phyloP scores from a whole-genome alignment of 768 basidiomycete genomes.

The Tricholoma hemisulphureum region DNA sequence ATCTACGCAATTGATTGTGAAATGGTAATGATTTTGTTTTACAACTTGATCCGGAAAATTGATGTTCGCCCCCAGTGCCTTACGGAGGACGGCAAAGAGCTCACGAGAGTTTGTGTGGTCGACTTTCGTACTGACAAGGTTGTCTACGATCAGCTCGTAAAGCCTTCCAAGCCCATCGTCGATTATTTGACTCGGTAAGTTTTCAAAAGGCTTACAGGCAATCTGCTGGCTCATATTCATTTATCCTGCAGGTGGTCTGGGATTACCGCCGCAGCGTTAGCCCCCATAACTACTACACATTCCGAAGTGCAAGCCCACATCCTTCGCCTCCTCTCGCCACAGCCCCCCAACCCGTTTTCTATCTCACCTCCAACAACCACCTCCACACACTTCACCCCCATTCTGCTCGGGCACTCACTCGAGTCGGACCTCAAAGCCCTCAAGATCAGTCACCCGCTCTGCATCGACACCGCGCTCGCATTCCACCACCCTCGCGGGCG shows the following conservation, averaged over 20 bases:
- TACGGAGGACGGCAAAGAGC: constrained; percentile 87
- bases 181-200: constrained; percentile 91
- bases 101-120: constrained; percentile 82
- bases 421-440: constrained; percentile 92
- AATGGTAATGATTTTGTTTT: constrained; percentile 64
- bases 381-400: constrained; percentile 53
- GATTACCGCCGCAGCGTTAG: constrained; percentile 75
- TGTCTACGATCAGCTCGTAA: constrained; percentile 87
- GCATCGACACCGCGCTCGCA: constrained; percentile 87
- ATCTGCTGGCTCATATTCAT: not conserved
- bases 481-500: constrained; percentile 94
- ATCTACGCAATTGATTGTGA: constrained; percentile 94
- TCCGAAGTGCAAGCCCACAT: constrained; percentile 74
- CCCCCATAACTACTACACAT: constrained; percentile 72
- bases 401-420: constrained; percentile 92
- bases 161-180: constrained; percentile 75
- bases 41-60: not conserved
- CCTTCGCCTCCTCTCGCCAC: constrained; percentile 57
- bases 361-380: constrained; percentile 17
- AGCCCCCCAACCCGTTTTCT: constrained; percentile 45
- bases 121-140: constrained; percentile 71
- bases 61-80: constrained; percentile 54
- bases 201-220: not conserved
- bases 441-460: constrained; percentile 79
- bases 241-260: constrained; percentile 79